Percentiles rank a stretch among this genome's conserved stretches.
phyloP scores from a whole-genome alignment of 2,329 filamentous ascomycete genomes.

The Aspergillus phoenicis region DNA sequence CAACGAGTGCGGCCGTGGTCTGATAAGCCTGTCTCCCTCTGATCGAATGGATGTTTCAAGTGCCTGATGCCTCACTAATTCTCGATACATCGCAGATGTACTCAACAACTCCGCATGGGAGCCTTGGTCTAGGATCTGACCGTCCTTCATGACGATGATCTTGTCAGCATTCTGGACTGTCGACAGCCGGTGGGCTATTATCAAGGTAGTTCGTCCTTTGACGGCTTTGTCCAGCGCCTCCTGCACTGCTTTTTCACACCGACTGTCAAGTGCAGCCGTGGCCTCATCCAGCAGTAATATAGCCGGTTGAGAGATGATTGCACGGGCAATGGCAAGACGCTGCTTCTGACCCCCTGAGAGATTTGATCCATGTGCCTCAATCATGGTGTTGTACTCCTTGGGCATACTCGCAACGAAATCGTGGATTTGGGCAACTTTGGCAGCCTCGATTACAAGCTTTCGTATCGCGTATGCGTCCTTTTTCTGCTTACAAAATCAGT shows the following conservation, averaged over 20 bases:
- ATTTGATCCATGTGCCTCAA: conserved; percentile 81
- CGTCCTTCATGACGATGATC: conserved; percentile 47
- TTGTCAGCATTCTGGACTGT: conserved; percentile 48
- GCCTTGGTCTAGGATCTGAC: conserved; percentile 48
- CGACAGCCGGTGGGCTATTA: conserved; percentile 49
- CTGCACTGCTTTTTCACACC: conserved; percentile 83
- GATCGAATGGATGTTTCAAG: conserved; percentile 47
- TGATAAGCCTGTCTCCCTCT: background rate
- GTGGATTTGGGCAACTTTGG: conserved; percentile 60
- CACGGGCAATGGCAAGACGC: conserved; percentile 80
- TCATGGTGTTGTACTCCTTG: conserved; percentile 78
- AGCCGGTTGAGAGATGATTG: conserved; percentile 76
- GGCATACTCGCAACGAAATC: conserved; percentile 75
- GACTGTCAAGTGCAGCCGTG: conserved; percentile 82
- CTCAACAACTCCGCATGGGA: conserved; percentile 43
- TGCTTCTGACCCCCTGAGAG: conserved; percentile 91
- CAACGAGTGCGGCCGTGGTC: background rate
- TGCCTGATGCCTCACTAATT: conserved; percentile 28
- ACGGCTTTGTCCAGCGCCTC: conserved; percentile 74
- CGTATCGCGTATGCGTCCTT: conserved; percentile 44
- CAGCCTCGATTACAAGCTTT: conserved; percentile 15
- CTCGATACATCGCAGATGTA: background rate
- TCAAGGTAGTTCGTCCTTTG: conserved; percentile 48
- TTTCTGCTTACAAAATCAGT: conserved; percentile 38
- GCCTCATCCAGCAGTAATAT: conserved; percentile 87